Evolutionary conservation across 495 filamentous ascomycete genomes (phyloP), one percentile per base, ranked within the genome.

Genomic region (Rhypophila decipiens): DNA sequence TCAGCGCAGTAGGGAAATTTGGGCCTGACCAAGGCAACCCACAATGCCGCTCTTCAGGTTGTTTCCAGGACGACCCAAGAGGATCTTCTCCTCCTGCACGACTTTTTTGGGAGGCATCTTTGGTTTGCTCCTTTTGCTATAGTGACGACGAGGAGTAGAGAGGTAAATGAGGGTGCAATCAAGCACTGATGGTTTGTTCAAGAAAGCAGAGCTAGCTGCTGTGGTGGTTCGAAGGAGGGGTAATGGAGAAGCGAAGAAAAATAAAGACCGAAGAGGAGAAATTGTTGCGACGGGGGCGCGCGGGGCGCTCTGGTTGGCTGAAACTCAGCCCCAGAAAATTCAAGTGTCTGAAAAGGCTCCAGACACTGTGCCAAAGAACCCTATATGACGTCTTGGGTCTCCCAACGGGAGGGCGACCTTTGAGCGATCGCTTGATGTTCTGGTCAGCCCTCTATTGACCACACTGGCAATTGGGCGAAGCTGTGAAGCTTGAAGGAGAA

Each of bases 41-140:
- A 96, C 94, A 82, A 99, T 99, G 78, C 94, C 94, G 74, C 87
- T 94, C 82, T 97, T 99, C 71, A 99, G 73, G 74, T 83, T 96
- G 77, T 99, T 99, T 58, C 94, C 94, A 47, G 94, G 94, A 62
- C 94, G 80, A 63, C 94, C 94, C 64, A 99, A 77, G 48, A 86
- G 75, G 67, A 88, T 75, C 79, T 89, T 89, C 79, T 89, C 80
- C 65, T 76, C 70, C 56, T 82, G 73, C 61, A 80, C 80, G 37
- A 67, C 71, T 65, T 88, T 88, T 75, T 89, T 89, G 59, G 85
- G 85, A 66, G 83, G 75, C 85, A 89, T 89, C 61, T 71, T 86
- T 7, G 27, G 27, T 44, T 55, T 71, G 50, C 70, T 79, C 46
- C 68, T 58, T 55, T 68, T 77, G 44, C 68, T 70, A 67, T 75